Percentiles rank a stretch among this genome's conserved stretches.
These are phyloP conservation scores for Annona cherimola DNA, from an alignment of 164 flowering plant genomes.

Conservation along the genomic window DNA sequence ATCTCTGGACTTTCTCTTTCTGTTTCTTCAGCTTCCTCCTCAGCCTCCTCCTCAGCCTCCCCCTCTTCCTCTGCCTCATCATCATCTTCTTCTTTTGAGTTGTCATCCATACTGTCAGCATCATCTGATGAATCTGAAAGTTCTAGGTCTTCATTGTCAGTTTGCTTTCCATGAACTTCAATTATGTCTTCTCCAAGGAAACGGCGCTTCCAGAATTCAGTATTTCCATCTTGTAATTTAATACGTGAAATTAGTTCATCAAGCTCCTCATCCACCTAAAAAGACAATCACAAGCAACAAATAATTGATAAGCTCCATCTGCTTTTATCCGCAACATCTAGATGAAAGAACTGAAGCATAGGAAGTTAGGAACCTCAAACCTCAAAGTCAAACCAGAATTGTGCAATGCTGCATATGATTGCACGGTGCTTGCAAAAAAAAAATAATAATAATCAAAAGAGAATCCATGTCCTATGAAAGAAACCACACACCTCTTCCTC, in stretches of 20 bases:
- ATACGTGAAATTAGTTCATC: conserved; percentile 86
- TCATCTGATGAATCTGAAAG: conserved; percentile 41
- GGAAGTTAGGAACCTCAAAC: not conserved
- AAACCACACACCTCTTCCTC: conserved; percentile 70
- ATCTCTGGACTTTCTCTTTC: conserved; percentile 50
- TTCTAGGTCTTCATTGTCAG: conserved; percentile 31
- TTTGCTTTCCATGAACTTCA: conserved; percentile 24
- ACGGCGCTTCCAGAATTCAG: conserved; percentile 97
- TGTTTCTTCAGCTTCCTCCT: conserved; percentile 48
- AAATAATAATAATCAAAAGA: not conserved
- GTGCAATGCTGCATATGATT: not conserved
- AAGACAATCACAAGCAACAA: conserved; percentile 5
- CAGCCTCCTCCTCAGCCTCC: conserved; percentile 19
- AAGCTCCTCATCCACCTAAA: conserved; percentile 84
- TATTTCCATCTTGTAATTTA: conserved; percentile 78
- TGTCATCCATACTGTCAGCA: conserved; percentile 48
- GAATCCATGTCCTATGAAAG: not conserved
- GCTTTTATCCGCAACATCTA: not conserved
- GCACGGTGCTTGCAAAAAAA: not conserved
- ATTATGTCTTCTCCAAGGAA: conserved; percentile 81
- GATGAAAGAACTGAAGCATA: not conserved
- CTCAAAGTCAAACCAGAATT: not conserved
- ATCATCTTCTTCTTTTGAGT: conserved; percentile 47
- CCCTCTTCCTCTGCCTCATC: conserved; percentile 31
- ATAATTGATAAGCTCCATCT: not conserved